These are phyloP conservation scores for Avena atlantica DNA, from an alignment of 176 grass and related monocot species.

Conservation along the genomic window DNA sequence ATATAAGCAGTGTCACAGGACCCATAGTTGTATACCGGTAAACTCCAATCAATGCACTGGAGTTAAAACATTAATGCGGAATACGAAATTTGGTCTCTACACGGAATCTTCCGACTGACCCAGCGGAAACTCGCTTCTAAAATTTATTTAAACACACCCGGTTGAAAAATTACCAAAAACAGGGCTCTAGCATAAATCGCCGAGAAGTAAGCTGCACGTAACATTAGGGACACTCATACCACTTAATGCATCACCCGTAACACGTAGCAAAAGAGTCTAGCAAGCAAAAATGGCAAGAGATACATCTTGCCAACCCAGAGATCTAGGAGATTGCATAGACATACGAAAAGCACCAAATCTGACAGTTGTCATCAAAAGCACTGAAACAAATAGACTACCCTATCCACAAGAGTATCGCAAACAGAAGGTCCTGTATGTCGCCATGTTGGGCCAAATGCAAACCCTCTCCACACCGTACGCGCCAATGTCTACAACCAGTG, in stretches of 20 bases:
- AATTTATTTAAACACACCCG: constrained; percentile 21
- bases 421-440: background rate
- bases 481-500: background rate
- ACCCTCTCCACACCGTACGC: background rate
- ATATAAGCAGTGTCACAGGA: background rate
- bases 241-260: background rate
- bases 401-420: background rate
- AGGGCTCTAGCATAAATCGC: background rate
- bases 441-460: background rate
- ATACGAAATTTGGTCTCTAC: constrained; percentile 6
- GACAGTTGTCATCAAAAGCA: background rate
- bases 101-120: background rate
- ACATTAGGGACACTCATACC: constrained; percentile 29
- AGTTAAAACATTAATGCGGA: background rate
- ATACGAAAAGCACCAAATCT: background rate
- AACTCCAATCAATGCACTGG: background rate
- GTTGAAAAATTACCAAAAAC: background rate
- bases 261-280: background rate
- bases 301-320: background rate
- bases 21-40: background rate
- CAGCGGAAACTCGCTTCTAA: background rate
- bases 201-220: background rate
- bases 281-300: constrained; percentile 19
- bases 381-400: background rate
- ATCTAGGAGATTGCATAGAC: background rate